phyloP scores from a whole-genome alignment of 176 grass and related monocot genomes.

The Oryza rufipogon region DNA sequence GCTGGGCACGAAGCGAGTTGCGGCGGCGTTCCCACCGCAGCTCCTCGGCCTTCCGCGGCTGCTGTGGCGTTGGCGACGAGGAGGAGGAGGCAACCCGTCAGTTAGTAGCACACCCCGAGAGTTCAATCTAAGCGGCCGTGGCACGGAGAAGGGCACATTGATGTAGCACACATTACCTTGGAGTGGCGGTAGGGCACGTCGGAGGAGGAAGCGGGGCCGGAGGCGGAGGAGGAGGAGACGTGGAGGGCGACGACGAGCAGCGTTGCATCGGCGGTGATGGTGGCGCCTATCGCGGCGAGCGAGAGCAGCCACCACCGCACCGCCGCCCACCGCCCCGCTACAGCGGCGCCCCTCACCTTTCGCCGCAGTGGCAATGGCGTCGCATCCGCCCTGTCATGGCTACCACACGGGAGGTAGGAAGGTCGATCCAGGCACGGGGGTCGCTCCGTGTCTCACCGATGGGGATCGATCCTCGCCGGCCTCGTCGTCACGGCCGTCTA shows the following conservation, averaged over 20 bases:
- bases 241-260: slow-evolving; percentile 57
- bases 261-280: slow-evolving; percentile 44
- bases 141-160: too few relatives aligned
- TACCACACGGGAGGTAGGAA: too few relatives aligned
- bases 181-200: slow-evolving; percentile 51
- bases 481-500: too few relatives aligned
- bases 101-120: neutral
- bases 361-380: slow-evolving; percentile 48
- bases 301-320: slow-evolving; percentile 52
- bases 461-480: too few relatives aligned
- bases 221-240: slow-evolving; percentile 41
- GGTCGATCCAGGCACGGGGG: too few relatives aligned
- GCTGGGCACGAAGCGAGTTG: slow-evolving; percentile 48
- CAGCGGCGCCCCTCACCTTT: slow-evolving; percentile 48
- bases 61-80: neutral
- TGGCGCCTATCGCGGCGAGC: slow-evolving; percentile 49
- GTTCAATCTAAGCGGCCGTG: slow-evolving; percentile 12
- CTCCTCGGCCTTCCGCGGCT: slow-evolving; percentile 64
- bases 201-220: slow-evolving; percentile 6
- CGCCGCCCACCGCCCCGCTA: slow-evolving; percentile 28
- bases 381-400: neutral
- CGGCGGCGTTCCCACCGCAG: slow-evolving; percentile 76
- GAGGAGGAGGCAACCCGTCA: neutral
- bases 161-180: slow-evolving; percentile 30
- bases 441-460: too few relatives aligned